These are phyloP conservation scores for Aspergillus pseudoviridinutans DNA, from an alignment of 2,329 filamentous ascomycete genomes.

Conservation along the genomic window DNA sequence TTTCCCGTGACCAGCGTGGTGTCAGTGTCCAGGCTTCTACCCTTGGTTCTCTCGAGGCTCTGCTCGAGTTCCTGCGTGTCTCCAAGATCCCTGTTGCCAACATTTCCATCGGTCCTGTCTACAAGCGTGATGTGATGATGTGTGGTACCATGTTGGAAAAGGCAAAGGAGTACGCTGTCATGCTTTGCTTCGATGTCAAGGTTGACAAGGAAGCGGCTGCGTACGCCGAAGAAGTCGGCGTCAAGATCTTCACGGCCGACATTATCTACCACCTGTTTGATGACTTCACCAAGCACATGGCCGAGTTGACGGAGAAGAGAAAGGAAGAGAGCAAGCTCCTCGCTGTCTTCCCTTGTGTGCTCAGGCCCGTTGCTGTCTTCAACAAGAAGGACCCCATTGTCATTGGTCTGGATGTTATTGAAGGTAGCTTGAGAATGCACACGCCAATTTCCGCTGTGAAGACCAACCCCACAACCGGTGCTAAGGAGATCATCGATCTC, in stretches of 20 bases:
- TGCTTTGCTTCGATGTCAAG: constrained; percentile 99
- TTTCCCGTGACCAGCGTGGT: constrained; percentile 87
- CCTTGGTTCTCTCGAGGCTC: constrained; percentile 89
- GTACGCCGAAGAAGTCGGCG: constrained; percentile 88
- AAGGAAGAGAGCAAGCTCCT: constrained; percentile 95
- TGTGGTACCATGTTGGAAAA: constrained; percentile 95
- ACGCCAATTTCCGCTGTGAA: constrained; percentile 88
- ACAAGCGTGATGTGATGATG: constrained; percentile 96
- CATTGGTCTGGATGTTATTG: constrained; percentile 90
- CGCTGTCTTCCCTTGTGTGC: constrained; percentile 94
- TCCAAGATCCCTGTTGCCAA: constrained; percentile 98
- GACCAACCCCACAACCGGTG: constrained; percentile 70
- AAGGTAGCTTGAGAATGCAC: constrained; percentile 79
- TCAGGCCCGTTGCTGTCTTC: constrained; percentile 87
- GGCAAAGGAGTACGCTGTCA: constrained; percentile 90
- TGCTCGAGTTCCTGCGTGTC: constrained; percentile 91
- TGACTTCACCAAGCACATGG: constrained; percentile 93
- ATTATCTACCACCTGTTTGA: constrained; percentile 99
- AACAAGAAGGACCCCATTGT: constrained; percentile 98
- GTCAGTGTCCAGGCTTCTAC: constrained; percentile 97
- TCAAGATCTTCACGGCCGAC: constrained; percentile 97
- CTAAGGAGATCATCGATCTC: constrained; percentile 77
- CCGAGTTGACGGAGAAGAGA: constrained; percentile 77
- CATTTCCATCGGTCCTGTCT: constrained; percentile 95
- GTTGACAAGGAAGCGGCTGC: constrained; percentile 92